Percentiles rank a stretch among this genome's conserved stretches.
Conservation (phyloP, 225 moss, liverwort and hornwort genomes). For the Neckera pumila region DNA sequence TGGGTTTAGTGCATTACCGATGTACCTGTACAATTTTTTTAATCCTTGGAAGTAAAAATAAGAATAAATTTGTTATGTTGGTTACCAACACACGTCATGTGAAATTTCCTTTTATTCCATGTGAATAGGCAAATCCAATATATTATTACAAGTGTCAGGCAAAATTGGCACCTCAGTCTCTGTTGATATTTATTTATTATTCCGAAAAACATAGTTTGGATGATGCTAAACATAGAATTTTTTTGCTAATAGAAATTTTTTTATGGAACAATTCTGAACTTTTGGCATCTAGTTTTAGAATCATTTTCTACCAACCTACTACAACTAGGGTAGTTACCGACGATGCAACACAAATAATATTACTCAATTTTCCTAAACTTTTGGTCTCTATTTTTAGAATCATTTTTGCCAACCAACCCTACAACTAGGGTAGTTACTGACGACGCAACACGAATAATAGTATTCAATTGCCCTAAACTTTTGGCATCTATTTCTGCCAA, state of each 20-base stretch:
- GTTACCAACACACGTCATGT: background rate
- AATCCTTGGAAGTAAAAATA: background rate
- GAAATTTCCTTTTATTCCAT: background rate
- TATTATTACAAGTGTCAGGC: background rate
- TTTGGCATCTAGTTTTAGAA: background rate
- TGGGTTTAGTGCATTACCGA: too few species aligned
- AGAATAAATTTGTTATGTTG: fast-evolving
- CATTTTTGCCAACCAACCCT: background rate
- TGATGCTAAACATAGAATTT: too few species aligned
- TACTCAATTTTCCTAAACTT: background rate
- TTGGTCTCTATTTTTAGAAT: background rate
- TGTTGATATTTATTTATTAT: background rate
- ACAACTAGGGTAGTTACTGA: background rate
- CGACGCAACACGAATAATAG: background rate
- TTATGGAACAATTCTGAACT: too few species aligned
- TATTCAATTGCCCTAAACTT: background rate
- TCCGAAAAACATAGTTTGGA: fast-evolving
- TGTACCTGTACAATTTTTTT: background rate
- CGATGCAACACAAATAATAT: too few species aligned
- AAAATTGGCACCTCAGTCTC: fast-evolving
- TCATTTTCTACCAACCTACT: fast-evolving
- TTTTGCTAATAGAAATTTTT: background rate
- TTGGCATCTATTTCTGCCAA: background rate
- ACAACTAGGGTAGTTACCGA: background rate
- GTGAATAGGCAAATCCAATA: background rate